phyloP scores from a whole-genome alignment of 1,284 basidiomycete species.

The Exobasidium rhododendri region DNA sequence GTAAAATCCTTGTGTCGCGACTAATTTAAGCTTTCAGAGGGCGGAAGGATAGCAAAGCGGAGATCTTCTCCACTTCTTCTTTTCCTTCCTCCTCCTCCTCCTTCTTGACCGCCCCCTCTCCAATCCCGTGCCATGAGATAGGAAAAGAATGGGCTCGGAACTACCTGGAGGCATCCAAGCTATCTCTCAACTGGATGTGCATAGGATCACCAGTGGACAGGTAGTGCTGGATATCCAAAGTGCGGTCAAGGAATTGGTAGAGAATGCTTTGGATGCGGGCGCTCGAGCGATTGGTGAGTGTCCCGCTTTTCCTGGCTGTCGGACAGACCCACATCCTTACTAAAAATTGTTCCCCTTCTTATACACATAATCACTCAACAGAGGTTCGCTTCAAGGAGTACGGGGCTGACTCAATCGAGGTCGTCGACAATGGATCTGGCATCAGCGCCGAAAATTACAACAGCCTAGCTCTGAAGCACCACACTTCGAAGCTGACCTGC shows the following conservation, averaged over 20 bases:
- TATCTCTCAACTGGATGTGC: constrained; percentile 38
- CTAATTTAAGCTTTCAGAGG: no score
- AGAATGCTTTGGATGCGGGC: constrained; percentile 91
- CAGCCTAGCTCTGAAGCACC: constrained; percentile 78
- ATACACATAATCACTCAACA: constrained; percentile 48
- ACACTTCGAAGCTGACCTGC: constrained; percentile 83
- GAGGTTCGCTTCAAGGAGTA: constrained; percentile 88
- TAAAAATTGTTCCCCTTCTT: background rate
- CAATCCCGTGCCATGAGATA: no score
- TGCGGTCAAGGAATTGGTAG: constrained; percentile 91
- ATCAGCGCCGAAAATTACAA: constrained; percentile 75
- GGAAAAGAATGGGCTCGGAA: background rate
- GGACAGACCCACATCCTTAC: background rate
- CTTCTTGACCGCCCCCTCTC: no score
- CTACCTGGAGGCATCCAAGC: constrained; percentile 24
- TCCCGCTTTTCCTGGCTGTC: constrained; percentile 44
- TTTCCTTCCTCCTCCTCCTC: no score
- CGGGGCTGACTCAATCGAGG: constrained; percentile 80
- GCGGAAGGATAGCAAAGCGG: no score
- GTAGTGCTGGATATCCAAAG: constrained; percentile 88
- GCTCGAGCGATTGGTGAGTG: constrained; percentile 82
- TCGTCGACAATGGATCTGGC: constrained; percentile 87
- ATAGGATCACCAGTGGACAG: constrained; percentile 76
- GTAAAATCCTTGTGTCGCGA: no score
- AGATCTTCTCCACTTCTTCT: no score